phyloP scores from a whole-genome alignment of 805 yeast species.

The Alloascoidea hylecoeti region DNA sequence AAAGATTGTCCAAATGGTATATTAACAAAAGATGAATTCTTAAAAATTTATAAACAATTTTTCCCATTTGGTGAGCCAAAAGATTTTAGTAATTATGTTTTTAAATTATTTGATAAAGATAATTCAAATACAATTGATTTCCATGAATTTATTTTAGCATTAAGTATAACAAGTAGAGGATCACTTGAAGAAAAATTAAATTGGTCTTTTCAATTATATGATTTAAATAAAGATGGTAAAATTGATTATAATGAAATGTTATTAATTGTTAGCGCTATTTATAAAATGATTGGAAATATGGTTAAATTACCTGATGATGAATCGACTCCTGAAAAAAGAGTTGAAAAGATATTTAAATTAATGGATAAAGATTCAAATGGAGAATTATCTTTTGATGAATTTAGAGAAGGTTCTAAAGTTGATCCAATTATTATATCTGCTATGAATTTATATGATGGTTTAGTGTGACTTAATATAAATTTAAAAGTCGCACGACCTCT shows the following conservation, averaged over 20 bases:
- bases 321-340: constrained; percentile 80
- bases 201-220: constrained; percentile 88
- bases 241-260: constrained; percentile 70
- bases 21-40: constrained; percentile 74
- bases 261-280: constrained; percentile 66
- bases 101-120: constrained; percentile 79
- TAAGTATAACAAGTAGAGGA: constrained; percentile 80
- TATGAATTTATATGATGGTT: constrained; percentile 51
- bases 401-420: constrained; percentile 63
- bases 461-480: constrained; percentile 25
- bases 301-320: constrained; percentile 82
- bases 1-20: constrained; percentile 92
- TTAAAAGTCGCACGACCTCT: too few relatives aligned
- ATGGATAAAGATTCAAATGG: constrained; percentile 62
- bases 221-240: constrained; percentile 64
- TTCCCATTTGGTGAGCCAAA: constrained; percentile 98
- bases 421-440: constrained; percentile 55
- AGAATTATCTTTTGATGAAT: constrained; percentile 69
- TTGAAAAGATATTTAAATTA: constrained; percentile 61
- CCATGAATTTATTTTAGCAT: constrained; percentile 80
- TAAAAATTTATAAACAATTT: constrained; percentile 87
- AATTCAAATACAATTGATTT: constrained; percentile 74
- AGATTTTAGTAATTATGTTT: constrained; percentile 78
- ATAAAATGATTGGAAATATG: constrained; percentile 93
- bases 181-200: constrained; percentile 54